A percentile compares a stretch with the other conserved stretches of the same genome.
phyloP scores from a whole-genome alignment of 2,329 filamentous ascomycete genomes.

The Phoma sp. region DNA sequence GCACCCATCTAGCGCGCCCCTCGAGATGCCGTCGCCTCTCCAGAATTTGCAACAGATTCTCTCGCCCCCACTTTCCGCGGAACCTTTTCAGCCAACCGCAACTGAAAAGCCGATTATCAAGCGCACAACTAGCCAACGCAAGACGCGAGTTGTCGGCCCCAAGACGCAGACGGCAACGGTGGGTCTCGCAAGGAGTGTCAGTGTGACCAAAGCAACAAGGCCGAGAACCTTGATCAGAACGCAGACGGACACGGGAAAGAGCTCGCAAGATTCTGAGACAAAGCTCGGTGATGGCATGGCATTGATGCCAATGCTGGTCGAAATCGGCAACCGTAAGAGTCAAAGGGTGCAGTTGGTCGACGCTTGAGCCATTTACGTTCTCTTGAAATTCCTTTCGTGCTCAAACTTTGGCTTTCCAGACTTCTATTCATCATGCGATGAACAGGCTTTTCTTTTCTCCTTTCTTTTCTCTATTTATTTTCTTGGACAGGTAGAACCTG shows the following conservation, averaged over 20 bases:
- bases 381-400: not conserved
- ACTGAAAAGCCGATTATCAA: slow-evolving; percentile 23
- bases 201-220: slow-evolving; percentile 38
- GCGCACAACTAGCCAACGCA: slow-evolving; percentile 13
- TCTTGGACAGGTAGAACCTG: slow-evolving; percentile 10
- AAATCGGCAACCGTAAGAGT: slow-evolving; percentile 45
- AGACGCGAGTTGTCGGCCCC: slow-evolving; percentile 6
- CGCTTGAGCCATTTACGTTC: slow-evolving; percentile 21
- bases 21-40: slow-evolving; percentile 30
- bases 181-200: slow-evolving; percentile 42
- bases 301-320: slow-evolving; percentile 45
- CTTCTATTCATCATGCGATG: not conserved
- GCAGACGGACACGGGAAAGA: slow-evolving; percentile 12
- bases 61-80: slow-evolving; percentile 26
- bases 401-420: not conserved
- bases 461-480: not conserved
- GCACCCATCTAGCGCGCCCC: slow-evolving; percentile 31
- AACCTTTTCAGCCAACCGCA: not conserved
- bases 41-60: slow-evolving; percentile 26
- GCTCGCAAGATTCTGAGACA: slow-evolving; percentile 23
- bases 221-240: slow-evolving; percentile 28
- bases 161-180: slow-evolving; percentile 31
- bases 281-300: slow-evolving; percentile 34
- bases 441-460: not conserved
- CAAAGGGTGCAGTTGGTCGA: slow-evolving; percentile 46